Evolutionary conservation across 106 monocot genomes (phyloP), one percentile per base, ranked within the genome.

Genomic region (Phalaenopsis aphrodite): DNA sequence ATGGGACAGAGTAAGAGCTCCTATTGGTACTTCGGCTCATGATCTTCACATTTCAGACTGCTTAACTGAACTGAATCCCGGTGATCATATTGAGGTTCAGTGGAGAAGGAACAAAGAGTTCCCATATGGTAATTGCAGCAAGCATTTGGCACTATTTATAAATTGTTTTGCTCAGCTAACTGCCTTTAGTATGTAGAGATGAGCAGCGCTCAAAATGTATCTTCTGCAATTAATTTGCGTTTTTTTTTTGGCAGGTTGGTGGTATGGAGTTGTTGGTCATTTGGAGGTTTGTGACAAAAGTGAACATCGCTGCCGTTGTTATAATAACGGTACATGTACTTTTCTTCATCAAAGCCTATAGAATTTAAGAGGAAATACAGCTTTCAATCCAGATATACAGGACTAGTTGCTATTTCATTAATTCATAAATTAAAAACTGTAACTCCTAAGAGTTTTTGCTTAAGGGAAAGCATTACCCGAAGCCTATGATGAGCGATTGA

Each of bases 41-140:
- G 89, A 91, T 56, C 92, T 98, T 65, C 90, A 98, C 82, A 8
- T 77, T 55, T 94, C 98, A 45, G 90, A 91, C 52, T 92, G 92
- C 49, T 83, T 98, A 81, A 67, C 78, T 41, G 88, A 91, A 71
- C 75, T 98, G 3, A 82, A 56, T 49, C 94, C 98, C 1, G 94
- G 94, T 9, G 85, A 98, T 83, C 92, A 98, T 76, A 87, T 98
- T 47, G 98, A 98, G 85, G 89, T 94, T 78, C 98, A 98, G 83
- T 94, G 98, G 98, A 85, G 98, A 84, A 89, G 88, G 81, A 98
- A 86, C 92, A 94, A 90, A 52, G 91, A 98, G 30, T 92, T 94
- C 75, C 97, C 94, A 72, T 98, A 89, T 84, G 97, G 97, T 98
- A 78, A 55, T 82, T 48, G 18, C 8, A 76, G 16, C 15, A 17